Evolutionary conservation across 2,329 filamentous ascomycete genomes (phyloP).

Genomic region (Verticillium isaacii): DNA sequence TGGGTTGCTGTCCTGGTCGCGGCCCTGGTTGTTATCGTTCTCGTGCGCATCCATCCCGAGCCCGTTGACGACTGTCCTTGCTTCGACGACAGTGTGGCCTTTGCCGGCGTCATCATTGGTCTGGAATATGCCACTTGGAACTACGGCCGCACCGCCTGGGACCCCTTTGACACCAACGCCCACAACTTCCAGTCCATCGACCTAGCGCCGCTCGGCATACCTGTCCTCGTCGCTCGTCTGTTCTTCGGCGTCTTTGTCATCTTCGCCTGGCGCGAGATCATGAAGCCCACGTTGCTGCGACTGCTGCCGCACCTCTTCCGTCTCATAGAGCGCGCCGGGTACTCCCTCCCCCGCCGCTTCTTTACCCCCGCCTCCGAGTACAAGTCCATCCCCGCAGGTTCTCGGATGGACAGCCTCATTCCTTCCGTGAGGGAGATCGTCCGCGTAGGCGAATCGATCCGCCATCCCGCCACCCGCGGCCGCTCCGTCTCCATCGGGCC

Average conservation of each 20-base stretch:
- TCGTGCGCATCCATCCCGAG: constrained; percentile 89
- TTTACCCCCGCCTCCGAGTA: constrained; percentile 91
- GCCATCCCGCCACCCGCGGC: constrained; percentile 64
- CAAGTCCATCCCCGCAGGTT: constrained; percentile 69
- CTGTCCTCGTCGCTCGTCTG: constrained; percentile 61
- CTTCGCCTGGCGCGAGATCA: constrained; percentile 83
- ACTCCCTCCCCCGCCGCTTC: constrained; percentile 81
- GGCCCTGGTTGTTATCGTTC: constrained; percentile 61
- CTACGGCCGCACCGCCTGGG: constrained; percentile 52
- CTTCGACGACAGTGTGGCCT: constrained; percentile 93
- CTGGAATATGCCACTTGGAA: constrained; percentile 82
- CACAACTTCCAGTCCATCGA: constrained; percentile 55
- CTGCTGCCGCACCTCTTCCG: constrained; percentile 83
- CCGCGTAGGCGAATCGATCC: constrained; percentile 73
- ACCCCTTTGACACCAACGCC: constrained; percentile 38
- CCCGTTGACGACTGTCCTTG: constrained; percentile 96
- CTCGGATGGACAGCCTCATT: constrained; percentile 74
- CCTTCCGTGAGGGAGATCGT: constrained; percentile 87
- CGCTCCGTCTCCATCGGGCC: constrained; percentile 87
- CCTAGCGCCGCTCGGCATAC: constrained; percentile 61
- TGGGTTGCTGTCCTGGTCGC: constrained; percentile 62
- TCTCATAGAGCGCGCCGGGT: constrained; percentile 71
- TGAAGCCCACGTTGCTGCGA: constrained; percentile 78
- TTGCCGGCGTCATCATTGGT: constrained; percentile 85
- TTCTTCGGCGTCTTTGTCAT: constrained; percentile 76